Base-by-base conservation (phyloP, 2,329 filamentous ascomycete genomes). In the Polychaeton citri region DNA sequence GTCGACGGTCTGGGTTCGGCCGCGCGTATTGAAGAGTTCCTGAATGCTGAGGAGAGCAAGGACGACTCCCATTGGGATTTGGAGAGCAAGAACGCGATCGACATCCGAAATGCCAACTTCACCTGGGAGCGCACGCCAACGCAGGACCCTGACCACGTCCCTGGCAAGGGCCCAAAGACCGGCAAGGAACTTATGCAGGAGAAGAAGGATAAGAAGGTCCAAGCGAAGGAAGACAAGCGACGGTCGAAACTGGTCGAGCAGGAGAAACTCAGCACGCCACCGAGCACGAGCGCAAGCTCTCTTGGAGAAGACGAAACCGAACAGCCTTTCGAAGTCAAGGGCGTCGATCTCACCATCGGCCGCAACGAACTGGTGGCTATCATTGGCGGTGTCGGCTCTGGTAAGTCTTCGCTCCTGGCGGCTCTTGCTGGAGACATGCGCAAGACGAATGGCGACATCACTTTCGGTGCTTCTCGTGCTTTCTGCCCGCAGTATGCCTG, bases 401-500 rank as follows among this genome's bases (percentile, higher is more conserved):
- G 88, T 5, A 96, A 98, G 63, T 90, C 73, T 34, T 95, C 87
- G 0, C 63, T 98, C 2, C 72, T 98, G 2, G 81, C 85, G 21
- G 86, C 88, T 1, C 63, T 98, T 32, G 88, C 87, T 1, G 88
- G 90, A 17, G 88, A 96, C 44, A 96, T 96, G 88, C 76, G 86
- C 31, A 81, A 79, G 55, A 92, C 82, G 0, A 64, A 62, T 3
- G 86, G 86, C 8, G 70, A 79, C 24, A 71, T 92, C 5, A 71
- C 74, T 0, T 71, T 90, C 47, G 83, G 87, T 28, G 84, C 84
- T 0, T 79, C 76, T 3, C 71, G 87, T 42, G 84, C 88, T 0
- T 95, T 94, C 50, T 96, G 90, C 46, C 88, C 88, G 0, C 88
- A 98, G 54, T 94, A 94, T 52, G 84, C 90, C 0, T 98, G 90